These are phyloP conservation scores for Myriosclerotinia scirpicola DNA, from an alignment of 2,329 filamentous ascomycete genomes.

Conservation along the genomic window DNA sequence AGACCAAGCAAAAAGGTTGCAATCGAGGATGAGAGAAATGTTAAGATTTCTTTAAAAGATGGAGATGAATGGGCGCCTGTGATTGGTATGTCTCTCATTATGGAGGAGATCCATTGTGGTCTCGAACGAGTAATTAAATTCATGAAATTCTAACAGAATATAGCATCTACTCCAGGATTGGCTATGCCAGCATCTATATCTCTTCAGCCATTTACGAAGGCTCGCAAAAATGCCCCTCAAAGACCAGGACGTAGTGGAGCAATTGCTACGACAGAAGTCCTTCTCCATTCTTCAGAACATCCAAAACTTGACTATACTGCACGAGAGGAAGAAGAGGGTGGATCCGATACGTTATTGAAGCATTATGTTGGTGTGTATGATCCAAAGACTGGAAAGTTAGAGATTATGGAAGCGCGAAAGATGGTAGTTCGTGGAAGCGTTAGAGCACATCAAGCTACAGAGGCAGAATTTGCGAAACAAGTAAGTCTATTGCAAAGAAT, in stretches of 20 bases:
- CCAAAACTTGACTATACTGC: conserved; percentile 60
- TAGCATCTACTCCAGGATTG: conserved; percentile 42
- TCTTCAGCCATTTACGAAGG: conserved; percentile 40
- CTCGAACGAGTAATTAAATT: neutral
- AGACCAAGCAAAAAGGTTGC: conserved; percentile 55
- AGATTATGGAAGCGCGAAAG: conserved; percentile 63
- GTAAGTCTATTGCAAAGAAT: neutral
- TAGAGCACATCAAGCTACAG: conserved; percentile 53
- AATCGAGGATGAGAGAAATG: conserved; percentile 43
- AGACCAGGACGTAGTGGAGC: conserved; percentile 32
- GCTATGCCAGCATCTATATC: conserved; percentile 38
- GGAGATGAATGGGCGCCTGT: conserved; percentile 53
- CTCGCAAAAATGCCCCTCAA: conserved; percentile 33
- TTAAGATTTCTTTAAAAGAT: conserved; percentile 50
- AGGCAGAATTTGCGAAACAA: conserved; percentile 42
- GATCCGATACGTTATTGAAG: conserved; percentile 50
- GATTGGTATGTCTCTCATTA: conserved; percentile 47
- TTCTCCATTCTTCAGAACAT: conserved; percentile 59
- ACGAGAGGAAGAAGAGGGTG: conserved; percentile 50
- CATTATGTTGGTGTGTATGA: conserved; percentile 68
- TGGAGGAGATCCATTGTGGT: neutral
- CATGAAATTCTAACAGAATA: neutral
- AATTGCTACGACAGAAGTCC: conserved; percentile 47
- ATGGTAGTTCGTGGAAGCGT: conserved; percentile 61
- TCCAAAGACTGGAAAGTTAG: conserved; percentile 56